Percentiles rank a stretch among this genome's conserved stretches.
Conservation (phyloP, 306 rosid species). For the Notholithocarpus densiflorus region DNA sequence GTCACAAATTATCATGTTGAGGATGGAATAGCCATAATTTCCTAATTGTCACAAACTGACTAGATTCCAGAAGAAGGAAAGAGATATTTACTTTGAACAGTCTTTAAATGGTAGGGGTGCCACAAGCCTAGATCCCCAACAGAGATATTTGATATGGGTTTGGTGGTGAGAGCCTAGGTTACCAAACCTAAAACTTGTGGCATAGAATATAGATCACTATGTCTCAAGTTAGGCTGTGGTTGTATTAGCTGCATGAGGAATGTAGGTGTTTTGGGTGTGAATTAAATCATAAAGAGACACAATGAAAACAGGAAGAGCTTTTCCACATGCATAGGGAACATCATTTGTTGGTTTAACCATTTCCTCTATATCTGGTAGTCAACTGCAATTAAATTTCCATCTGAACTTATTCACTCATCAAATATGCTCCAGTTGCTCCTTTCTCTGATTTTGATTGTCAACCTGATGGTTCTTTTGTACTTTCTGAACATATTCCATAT, state of each 20-base stretch:
- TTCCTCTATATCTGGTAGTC: background rate
- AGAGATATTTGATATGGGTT: no score
- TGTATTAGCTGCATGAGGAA: no score
- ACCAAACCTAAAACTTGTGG: no score
- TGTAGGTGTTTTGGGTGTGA: background rate
- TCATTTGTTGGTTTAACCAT: background rate
- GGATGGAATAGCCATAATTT: background rate
- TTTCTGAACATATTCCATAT: background rate
- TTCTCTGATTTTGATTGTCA: background rate
- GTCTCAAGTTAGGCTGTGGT: no score
- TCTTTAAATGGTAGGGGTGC: no score
- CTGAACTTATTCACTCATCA: background rate
- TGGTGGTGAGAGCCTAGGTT: no score
- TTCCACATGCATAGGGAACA: background rate
- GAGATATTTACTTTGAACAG: no score
- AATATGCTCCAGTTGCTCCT: background rate
- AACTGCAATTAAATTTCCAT: background rate
- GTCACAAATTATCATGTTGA: background rate
- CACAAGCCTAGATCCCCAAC: no score
- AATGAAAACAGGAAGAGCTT: background rate
- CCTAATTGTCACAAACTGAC: background rate
- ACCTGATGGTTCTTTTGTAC: background rate
- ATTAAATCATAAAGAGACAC: background rate
- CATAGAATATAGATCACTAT: no score
- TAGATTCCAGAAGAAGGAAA: background rate